Conservation (phyloP, 148 eudicot species). For the Polygonum maritimum region DNA sequence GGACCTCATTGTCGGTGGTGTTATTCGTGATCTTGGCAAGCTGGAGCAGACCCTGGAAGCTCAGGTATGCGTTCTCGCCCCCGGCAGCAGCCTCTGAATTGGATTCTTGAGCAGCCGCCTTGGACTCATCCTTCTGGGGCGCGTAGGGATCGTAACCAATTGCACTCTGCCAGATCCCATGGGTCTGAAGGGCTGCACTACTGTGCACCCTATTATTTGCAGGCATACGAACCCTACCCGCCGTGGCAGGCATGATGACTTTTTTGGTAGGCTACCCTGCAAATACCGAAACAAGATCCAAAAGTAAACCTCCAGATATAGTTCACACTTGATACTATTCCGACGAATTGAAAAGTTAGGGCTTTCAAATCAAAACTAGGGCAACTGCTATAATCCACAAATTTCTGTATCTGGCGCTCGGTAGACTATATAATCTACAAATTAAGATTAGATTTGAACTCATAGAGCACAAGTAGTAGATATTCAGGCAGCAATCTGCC, state of each 20-base stretch:
- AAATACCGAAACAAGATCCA: background rate
- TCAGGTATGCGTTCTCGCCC: conserved; percentile 68
- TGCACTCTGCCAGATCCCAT: conserved; percentile 94
- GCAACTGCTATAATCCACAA: background rate
- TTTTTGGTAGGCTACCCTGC: background rate
- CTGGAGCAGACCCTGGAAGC: conserved; percentile 80
- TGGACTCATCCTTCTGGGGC: conserved; percentile 67
- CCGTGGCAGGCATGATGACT: conserved; percentile 95
- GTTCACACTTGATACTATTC: background rate
- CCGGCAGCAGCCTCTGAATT: conserved; percentile 33
- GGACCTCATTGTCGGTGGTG: conserved; percentile 58
- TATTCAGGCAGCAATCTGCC: background rate
- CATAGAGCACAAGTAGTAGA: background rate
- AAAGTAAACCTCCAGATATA: background rate
- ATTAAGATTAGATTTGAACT: background rate
- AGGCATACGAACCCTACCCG: conserved; percentile 99
- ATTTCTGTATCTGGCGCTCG: background rate
- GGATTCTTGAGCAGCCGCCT: conserved; percentile 37
- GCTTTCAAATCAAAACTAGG: background rate
- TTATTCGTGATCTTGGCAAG: conserved; percentile 67
- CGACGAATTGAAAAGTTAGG: background rate
- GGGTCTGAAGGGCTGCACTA: conserved; percentile 96
- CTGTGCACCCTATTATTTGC: conserved; percentile 97
- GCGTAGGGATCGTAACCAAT: conserved; percentile 97
- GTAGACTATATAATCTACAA: background rate